A percentile compares a stretch with the other conserved stretches of the same genome.
Evolutionary conservation across 2,329 filamentous ascomycete genomes (phyloP).

Genomic region (Pochonia chlamydosporia): DNA sequence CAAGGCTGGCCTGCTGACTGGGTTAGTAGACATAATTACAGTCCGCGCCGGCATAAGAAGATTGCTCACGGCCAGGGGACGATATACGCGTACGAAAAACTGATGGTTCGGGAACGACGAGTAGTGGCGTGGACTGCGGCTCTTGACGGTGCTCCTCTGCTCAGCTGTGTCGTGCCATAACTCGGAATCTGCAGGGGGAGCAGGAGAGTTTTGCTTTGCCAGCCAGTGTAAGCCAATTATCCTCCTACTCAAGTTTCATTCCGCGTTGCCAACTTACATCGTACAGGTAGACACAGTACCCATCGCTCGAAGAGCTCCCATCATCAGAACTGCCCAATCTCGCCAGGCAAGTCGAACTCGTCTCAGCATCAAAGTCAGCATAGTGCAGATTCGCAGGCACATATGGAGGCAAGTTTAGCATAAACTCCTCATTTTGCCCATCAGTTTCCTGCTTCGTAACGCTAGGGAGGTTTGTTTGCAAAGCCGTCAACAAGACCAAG

Average conservation of each 20-base stretch:
- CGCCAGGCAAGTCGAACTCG: constrained; percentile 38
- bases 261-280: constrained; percentile 31
- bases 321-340: constrained; percentile 29
- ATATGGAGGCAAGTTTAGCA: constrained; percentile 34
- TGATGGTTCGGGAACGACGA: constrained; percentile 49
- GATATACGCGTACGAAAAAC: constrained; percentile 50
- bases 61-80: constrained; percentile 44
- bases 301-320: constrained; percentile 26
- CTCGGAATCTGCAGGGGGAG: constrained; percentile 28
- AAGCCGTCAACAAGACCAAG: constrained; percentile 36
- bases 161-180: constrained; percentile 31
- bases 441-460: constrained; percentile 24
- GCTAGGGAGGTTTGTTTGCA: constrained; percentile 35
- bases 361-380: constrained; percentile 18
- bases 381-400: constrained; percentile 30
- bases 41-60: not conserved
- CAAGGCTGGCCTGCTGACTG: constrained; percentile 34
- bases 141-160: constrained; percentile 30
- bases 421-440: constrained; percentile 21
- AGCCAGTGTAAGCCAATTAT: not conserved
- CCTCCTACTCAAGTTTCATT: not conserved
- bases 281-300: constrained; percentile 46
- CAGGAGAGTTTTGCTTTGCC: constrained; percentile 39
- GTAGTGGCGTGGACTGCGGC: constrained; percentile 40
- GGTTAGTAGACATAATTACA: not conserved